Conservation (phyloP, 768 basidiomycete species). For the Lactarius pseudohatsudake region DNA sequence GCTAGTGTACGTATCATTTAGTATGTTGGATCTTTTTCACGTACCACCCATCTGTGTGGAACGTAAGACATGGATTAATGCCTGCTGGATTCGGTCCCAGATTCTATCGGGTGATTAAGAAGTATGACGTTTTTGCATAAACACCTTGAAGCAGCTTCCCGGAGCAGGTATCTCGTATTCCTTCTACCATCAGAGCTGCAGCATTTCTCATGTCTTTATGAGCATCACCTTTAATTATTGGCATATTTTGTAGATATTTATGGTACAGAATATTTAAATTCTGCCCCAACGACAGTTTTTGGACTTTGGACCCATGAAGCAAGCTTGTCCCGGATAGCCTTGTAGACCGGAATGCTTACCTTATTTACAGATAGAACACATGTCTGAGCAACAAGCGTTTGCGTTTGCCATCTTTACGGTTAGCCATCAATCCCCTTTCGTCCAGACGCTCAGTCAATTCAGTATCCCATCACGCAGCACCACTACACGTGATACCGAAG, state of each 20-base stretch:
- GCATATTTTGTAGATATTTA: no score
- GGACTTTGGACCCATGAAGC: not conserved
- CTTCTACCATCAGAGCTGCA: not conserved
- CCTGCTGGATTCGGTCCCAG: not conserved
- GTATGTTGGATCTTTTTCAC: not conserved
- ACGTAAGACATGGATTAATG: not conserved
- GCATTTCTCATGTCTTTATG: no score
- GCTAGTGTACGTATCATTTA: not conserved
- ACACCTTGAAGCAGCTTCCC: not conserved
- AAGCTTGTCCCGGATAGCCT: not conserved
- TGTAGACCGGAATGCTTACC: not conserved
- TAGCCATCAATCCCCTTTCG: not conserved
- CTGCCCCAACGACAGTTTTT: not conserved
- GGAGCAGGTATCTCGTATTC: not conserved
- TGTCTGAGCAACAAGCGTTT: not conserved
- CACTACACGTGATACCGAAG: not conserved
- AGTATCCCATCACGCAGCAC: no score
- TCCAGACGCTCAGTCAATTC: not conserved
- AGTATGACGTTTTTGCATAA: not conserved
- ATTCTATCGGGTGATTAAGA: not conserved
- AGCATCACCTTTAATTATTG: no score
- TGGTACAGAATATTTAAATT: no score
- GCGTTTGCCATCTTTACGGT: not conserved
- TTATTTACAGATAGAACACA: not conserved
- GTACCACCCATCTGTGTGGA: not conserved